Conservation (phyloP, 2,329 filamentous ascomycete genomes). For the Aureobasidium namibiae region DNA sequence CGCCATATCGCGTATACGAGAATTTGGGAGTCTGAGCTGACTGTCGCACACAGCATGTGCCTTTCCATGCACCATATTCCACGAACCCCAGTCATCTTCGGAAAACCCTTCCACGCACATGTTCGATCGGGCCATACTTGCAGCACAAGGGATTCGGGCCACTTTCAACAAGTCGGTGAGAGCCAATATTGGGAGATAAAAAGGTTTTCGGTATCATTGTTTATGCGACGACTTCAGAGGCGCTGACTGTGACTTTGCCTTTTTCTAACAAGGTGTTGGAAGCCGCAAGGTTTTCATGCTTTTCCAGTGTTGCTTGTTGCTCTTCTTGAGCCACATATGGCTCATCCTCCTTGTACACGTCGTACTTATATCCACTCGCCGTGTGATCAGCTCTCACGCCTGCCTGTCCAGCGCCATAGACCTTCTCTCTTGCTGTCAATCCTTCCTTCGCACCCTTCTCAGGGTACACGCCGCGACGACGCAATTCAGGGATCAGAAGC, state of each 20-base stretch:
- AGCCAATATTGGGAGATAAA: too few relatives aligned
- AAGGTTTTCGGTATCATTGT: background rate
- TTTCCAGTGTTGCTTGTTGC: background rate
- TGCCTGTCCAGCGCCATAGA: slow-evolving; percentile 53
- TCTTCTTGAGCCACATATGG: slow-evolving; percentile 22
- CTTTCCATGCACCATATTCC: too few relatives aligned
- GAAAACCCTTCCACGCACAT: too few relatives aligned
- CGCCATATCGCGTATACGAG: too few relatives aligned
- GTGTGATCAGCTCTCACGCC: slow-evolving; percentile 50
- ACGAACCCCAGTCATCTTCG: too few relatives aligned
- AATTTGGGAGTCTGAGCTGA: too few relatives aligned
- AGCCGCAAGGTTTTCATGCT: background rate
- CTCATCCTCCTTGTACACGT: slow-evolving; percentile 50
- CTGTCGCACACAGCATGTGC: too few relatives aligned
- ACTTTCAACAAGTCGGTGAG: too few relatives aligned
- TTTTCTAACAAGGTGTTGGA: background rate
- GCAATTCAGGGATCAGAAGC: slow-evolving; percentile 40
- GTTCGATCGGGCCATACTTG: too few relatives aligned
- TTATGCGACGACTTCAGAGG: background rate
- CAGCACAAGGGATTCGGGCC: too few relatives aligned
- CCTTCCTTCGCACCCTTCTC: background rate
- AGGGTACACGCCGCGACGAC: slow-evolving; percentile 25
- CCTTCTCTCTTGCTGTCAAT: slow-evolving; percentile 39
- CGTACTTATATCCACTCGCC: slow-evolving; percentile 54
- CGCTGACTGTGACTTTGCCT: background rate